Conservation (phyloP, 441 rosid genomes). For the Pelargonium myrrhifolium region DNA sequence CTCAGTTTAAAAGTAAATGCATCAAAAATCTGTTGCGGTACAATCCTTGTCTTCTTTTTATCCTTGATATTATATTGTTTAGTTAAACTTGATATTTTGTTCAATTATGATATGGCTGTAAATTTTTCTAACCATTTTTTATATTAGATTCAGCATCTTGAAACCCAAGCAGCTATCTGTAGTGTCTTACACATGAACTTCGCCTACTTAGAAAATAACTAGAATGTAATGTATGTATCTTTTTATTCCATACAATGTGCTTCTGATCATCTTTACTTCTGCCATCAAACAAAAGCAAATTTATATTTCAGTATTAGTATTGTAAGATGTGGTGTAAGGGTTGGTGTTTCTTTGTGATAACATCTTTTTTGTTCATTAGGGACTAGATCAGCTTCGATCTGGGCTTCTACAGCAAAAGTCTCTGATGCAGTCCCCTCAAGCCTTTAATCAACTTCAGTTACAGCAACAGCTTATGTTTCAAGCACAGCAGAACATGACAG, state of each 20-base stretch:
- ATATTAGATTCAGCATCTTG: neutral
- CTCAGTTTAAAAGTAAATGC: neutral
- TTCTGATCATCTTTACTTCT: neutral
- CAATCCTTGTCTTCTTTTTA: neutral
- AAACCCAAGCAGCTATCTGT: neutral
- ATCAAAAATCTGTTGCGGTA: neutral
- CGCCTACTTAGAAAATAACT: neutral
- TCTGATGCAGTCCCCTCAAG: constrained; percentile 67
- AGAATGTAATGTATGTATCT: neutral
- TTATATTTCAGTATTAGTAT: neutral
- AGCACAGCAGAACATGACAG: constrained; percentile 64
- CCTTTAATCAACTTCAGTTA: constrained; percentile 74
- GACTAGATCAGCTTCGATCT: constrained; percentile 61
- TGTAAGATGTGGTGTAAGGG: neutral
- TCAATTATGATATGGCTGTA: neutral
- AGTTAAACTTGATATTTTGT: neutral
- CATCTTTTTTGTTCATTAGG: constrained; percentile 35
- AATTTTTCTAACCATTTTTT: neutral
- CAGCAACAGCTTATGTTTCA: constrained; percentile 79
- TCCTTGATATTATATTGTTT: neutral
- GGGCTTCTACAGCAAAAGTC: constrained; percentile 69
- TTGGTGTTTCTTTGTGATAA: constrained; percentile 3
- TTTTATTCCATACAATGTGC: neutral
- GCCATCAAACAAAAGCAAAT: neutral
- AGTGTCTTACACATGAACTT: neutral